Evolutionary conservation across 1,139 yeast species (phyloP).

Genomic region (Kodamaea sp.): DNA sequence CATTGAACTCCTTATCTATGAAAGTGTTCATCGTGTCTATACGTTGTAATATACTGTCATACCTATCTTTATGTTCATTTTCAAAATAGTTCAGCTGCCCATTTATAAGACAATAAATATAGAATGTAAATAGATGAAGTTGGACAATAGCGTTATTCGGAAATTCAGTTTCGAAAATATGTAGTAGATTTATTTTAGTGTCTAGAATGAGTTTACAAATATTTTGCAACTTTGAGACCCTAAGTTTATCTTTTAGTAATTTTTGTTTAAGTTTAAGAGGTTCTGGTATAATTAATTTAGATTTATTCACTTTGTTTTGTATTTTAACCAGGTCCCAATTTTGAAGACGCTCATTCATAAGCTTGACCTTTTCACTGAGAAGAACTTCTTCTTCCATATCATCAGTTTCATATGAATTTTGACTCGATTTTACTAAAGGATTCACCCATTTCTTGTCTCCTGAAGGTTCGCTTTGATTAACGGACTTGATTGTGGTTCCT

Average conservation of each 20-base stretch:
- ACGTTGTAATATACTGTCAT: slow-evolving; percentile 3
- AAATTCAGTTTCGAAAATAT: slow-evolving; percentile 4
- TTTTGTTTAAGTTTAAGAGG: not conserved
- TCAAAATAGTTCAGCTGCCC: slow-evolving; percentile 4
- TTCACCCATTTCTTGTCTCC: too few species aligned
- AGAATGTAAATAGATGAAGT: slow-evolving; percentile 4
- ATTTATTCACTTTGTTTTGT: not conserved
- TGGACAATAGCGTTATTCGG: not conserved
- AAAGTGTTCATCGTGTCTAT: slow-evolving; percentile 2
- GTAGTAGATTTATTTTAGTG: slow-evolving; percentile 2
- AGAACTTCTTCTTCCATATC: not conserved
- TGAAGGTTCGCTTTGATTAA: too few species aligned
- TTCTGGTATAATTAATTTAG: not conserved
- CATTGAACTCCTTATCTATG: slow-evolving; percentile 6
- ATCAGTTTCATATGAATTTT: not conserved
- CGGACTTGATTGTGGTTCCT: too few species aligned
- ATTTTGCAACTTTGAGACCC: too few species aligned
- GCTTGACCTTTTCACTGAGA: slow-evolving; percentile 4
- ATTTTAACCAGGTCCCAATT: slow-evolving; percentile 1
- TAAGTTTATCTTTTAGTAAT: too few species aligned
- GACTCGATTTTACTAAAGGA: slow-evolving; percentile 1
- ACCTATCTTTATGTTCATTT: slow-evolving; percentile 1
- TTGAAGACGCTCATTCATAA: slow-evolving; percentile 5
- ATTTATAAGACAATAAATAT: slow-evolving; percentile 4
- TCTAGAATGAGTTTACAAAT: slow-evolving; percentile 1